A percentile compares a stretch with the other conserved stretches of the same genome.
Conservation (phyloP, 768 basidiomycete genomes). For the Tylopilus vinaceipallidus region DNA sequence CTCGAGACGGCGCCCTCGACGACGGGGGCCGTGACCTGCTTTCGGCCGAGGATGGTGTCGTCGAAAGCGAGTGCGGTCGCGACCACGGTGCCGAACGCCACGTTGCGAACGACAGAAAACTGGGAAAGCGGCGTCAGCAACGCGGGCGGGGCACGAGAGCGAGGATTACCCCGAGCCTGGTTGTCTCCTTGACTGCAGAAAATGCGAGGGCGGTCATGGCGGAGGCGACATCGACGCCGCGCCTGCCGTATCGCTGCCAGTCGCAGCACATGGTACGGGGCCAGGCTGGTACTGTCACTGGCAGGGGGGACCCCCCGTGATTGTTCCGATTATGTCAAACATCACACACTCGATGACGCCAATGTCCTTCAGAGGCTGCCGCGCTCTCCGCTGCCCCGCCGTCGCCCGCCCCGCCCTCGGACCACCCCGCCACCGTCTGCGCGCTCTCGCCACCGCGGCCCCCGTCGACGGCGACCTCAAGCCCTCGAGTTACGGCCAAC, state of each 20-base stretch:
- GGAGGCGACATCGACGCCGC: slow-evolving; percentile 67
- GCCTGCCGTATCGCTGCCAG: slow-evolving; percentile 46
- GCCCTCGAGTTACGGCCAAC: slow-evolving; percentile 80
- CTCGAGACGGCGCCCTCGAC: slow-evolving; percentile 58
- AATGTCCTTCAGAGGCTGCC: slow-evolving; percentile 23
- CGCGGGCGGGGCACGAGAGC: slow-evolving; percentile 4
- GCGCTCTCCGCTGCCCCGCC: slow-evolving; percentile 9
- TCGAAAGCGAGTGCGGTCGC: slow-evolving; percentile 61
- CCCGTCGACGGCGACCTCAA: slow-evolving; percentile 40
- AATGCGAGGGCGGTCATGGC: slow-evolving; percentile 64
- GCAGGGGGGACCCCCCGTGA: too few relatives aligned
- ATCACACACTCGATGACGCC: slow-evolving; percentile 2
- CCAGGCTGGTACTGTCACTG: too few relatives aligned
- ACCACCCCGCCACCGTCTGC: slow-evolving; percentile 4
- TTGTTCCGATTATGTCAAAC: slow-evolving; percentile 2
- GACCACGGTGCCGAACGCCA: slow-evolving; percentile 58
- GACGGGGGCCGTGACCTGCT: slow-evolving; percentile 53
- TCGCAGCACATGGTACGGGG: slow-evolving; percentile 32
- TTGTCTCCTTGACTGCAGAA: slow-evolving; percentile 61
- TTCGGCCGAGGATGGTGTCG: slow-evolving; percentile 63
- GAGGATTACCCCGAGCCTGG: slow-evolving; percentile 60
- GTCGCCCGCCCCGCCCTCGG: background rate
- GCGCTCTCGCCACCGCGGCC: slow-evolving; percentile 36
- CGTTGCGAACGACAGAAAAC: slow-evolving; percentile 67
- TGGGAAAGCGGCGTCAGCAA: slow-evolving; percentile 27